phyloP scores from a whole-genome alignment of 2,329 filamentous ascomycete species.

The Penicillium freii region DNA sequence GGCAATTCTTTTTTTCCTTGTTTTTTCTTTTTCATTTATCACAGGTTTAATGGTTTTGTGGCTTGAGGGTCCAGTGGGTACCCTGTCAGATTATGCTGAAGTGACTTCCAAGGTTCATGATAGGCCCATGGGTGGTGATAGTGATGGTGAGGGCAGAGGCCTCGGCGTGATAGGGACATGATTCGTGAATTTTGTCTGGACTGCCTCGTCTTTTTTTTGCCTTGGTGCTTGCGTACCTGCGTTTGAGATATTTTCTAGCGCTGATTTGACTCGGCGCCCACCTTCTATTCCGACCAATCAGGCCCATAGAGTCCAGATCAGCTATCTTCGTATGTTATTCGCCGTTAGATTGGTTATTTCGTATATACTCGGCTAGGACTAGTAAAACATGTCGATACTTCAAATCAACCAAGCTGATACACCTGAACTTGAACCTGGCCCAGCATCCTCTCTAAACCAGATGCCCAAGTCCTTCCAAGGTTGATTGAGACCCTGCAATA shows the following conservation, averaged over 20 bases:
- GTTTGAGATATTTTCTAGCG: background rate
- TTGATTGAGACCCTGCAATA: background rate
- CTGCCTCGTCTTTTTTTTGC: too few relatives aligned
- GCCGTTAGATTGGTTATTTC: background rate
- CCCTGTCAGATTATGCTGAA: background rate
- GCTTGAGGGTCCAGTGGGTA: background rate
- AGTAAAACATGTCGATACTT: background rate
- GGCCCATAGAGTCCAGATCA: background rate
- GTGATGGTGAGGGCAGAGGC: background rate
- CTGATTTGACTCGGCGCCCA: background rate
- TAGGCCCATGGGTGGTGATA: background rate
- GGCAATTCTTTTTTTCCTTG: background rate
- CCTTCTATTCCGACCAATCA: background rate
- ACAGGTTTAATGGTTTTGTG: background rate
- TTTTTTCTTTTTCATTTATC: background rate
- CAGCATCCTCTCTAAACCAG: background rate
- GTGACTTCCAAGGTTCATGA: background rate
- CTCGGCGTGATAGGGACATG: background rate
- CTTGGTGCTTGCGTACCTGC: background rate
- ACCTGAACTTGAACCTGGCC: background rate
- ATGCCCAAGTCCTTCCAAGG: background rate
- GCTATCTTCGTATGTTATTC: background rate
- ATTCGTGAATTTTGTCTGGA: background rate
- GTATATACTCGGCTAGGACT: background rate
- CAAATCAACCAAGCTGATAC: background rate